A percentile compares a stretch with the other conserved stretches of the same genome.
Conservation (phyloP, 495 filamentous ascomycete species). For the Poronia punctata region DNA sequence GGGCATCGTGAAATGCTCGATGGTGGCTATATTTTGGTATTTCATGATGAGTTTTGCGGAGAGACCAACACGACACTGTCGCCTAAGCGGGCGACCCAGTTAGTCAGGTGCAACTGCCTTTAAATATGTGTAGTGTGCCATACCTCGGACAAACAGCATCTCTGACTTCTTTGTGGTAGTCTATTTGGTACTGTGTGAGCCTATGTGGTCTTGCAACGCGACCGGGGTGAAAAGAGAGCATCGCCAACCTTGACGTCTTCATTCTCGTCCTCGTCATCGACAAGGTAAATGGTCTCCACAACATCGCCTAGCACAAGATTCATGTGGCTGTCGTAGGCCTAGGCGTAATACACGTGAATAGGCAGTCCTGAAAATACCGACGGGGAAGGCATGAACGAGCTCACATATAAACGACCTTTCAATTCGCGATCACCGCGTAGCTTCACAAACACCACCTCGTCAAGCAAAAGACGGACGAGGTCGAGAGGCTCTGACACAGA, state of each 20-base stretch:
- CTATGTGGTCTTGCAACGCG: not conserved
- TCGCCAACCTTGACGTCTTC: constrained; percentile 35
- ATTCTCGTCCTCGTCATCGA: constrained; percentile 84
- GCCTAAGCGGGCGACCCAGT: constrained; percentile 48
- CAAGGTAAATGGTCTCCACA: constrained; percentile 91
- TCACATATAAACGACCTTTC: constrained; percentile 85
- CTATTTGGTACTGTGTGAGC: constrained; percentile 39
- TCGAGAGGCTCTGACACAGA: constrained; percentile 84
- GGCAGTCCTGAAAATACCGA: not conserved
- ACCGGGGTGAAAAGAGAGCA: not conserved
- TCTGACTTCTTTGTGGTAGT: constrained; percentile 93
- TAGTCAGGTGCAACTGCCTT: too few species aligned
- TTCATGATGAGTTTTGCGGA: constrained; percentile 47
- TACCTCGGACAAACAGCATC: constrained; percentile 99
- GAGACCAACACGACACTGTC: constrained; percentile 97
- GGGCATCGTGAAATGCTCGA: too few species aligned
- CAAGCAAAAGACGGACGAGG: constrained; percentile 85
- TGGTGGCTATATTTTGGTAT: not conserved
- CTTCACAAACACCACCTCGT: constrained; percentile 96
- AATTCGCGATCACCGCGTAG: constrained; percentile 90
- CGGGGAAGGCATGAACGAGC: constrained; percentile 23
- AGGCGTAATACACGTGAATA: constrained; percentile 5
- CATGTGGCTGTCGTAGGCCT: constrained; percentile 99
- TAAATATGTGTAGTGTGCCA: constrained; percentile 14
- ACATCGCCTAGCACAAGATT: constrained; percentile 97